phyloP scores from a whole-genome alignment of 768 basidiomycete species.

The Melanogaster broomeanus region DNA sequence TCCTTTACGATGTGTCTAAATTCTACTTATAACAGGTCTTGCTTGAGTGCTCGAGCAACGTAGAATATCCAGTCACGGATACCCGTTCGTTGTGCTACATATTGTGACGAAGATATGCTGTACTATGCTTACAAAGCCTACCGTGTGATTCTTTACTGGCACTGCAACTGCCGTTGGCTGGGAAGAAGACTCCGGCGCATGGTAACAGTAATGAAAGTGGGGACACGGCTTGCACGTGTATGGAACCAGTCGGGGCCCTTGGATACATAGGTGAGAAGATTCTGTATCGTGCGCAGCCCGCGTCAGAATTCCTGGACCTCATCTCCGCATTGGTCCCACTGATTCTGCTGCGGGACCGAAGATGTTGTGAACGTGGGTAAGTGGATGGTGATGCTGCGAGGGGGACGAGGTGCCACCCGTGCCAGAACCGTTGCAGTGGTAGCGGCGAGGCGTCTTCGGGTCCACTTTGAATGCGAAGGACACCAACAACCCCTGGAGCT shows the following conservation, averaged over 20 bases:
- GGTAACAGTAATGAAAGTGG: slow-evolving; percentile 47
- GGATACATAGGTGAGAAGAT: too few relatives aligned
- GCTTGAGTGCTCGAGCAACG: slow-evolving; percentile 16
- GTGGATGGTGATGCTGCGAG: background rate
- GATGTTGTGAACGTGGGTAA: slow-evolving; percentile 25
- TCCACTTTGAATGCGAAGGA: background rate
- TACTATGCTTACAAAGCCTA: background rate
- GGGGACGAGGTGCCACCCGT: background rate
- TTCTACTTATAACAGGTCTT: slow-evolving; percentile 14
- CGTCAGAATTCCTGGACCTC: slow-evolving; percentile 3
- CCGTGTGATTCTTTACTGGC: slow-evolving; percentile 13
- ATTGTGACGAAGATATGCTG: background rate
- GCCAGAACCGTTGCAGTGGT: background rate
- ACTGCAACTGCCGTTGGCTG: slow-evolving; percentile 6
- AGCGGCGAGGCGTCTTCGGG: too few relatives aligned
- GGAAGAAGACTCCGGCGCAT: background rate
- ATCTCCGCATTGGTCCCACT: slow-evolving; percentile 59
- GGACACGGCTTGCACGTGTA: slow-evolving; percentile 49
- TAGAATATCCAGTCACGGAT: background rate
- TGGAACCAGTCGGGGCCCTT: too few relatives aligned
- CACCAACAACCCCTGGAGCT: too few relatives aligned
- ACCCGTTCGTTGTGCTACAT: background rate
- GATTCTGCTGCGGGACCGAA: slow-evolving; percentile 39
- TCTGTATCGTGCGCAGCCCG: slow-evolving; percentile 39
- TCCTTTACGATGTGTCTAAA: background rate